phyloP scores from a whole-genome alignment of 148 eudicot genomes.

The Talinum fruticosum region DNA sequence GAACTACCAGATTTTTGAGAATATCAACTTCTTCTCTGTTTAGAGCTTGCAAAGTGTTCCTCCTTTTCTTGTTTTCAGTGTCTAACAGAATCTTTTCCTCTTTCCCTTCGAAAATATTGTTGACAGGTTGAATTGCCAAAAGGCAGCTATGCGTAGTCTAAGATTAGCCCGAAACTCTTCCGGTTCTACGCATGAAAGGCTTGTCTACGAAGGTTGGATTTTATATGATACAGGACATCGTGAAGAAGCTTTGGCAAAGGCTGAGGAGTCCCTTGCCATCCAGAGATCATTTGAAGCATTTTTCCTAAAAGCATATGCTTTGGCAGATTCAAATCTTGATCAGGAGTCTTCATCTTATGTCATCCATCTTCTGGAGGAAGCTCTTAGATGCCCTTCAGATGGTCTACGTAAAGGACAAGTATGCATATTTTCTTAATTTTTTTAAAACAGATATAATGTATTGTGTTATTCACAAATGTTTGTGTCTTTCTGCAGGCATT shows the following conservation, averaged over 20 bases:
- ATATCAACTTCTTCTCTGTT: not conserved
- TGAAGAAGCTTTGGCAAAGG: constrained; percentile 82
- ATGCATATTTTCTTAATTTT: constrained; percentile 23
- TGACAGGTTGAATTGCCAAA: constrained; percentile 75
- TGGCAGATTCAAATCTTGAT: constrained; percentile 86
- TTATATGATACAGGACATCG: constrained; percentile 91
- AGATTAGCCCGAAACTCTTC: constrained; percentile 72
- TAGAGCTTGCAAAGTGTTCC: not conserved
- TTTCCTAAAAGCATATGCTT: constrained; percentile 84
- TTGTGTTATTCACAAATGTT: constrained; percentile 13
- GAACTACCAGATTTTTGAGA: not conserved
- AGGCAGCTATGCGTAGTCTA: constrained; percentile 85
- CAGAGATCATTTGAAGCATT: constrained; percentile 91
- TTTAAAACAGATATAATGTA: not conserved
- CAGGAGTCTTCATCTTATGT: constrained; percentile 66
- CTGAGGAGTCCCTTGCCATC: constrained; percentile 72
- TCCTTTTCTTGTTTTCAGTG: not conserved
- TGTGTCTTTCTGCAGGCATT: constrained; percentile 54
- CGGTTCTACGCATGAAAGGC: constrained; percentile 70
- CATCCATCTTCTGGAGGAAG: constrained; percentile 76
- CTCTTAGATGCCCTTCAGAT: constrained; percentile 90
- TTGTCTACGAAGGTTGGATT: constrained; percentile 91
- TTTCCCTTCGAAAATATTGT: constrained; percentile 7
- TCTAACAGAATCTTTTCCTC: not conserved
- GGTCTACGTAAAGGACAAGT: constrained; percentile 96